Evolutionary conservation across 2,329 filamentous ascomycete species (phyloP), one percentile per base, ranked within the genome.

Genomic region (Clarireedia monteithiana): DNA sequence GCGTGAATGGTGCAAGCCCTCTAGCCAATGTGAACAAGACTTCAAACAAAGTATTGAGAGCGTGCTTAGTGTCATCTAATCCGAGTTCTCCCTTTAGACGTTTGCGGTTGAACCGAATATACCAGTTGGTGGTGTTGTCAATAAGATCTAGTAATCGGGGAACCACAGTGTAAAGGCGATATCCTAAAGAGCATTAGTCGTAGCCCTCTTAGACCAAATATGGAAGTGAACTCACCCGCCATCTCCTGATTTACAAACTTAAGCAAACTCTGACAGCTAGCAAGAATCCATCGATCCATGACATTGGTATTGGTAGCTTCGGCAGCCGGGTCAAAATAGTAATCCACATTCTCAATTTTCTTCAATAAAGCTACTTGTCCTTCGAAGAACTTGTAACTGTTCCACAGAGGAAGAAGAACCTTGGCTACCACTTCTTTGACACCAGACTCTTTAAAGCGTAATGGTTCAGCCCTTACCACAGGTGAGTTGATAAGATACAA

Each of bases 111-210:
- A 96, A 95, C 59, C 91, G 83, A 70, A 96, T 96, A 73, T 96
- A 96, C 91, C 91, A 96, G 73, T 97, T 97, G n/a, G 91, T 96
- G 4, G 89, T 91, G 73, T 95, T 91, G 67, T 96, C 92, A 62
- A 96, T 95, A 66, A 95, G 80, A 57, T 80, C 81, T 17, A 95
- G 79, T 58, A 97, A 75, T 60, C 88, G 81, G 6, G 91, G 91
- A 46, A 96, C 91, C 46, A 97, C 92, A 1, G 91, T 97, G 72
- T 96, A 97, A 38, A 91, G 73, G 42, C 88, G 85, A 69, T 90
- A 90, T 6, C 75, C 85, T 42, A 17, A 34, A 5, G 17, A 38
- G 46, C 7, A 20, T 60, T 48, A 58, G 59, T 53, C 38, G 60
- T 27, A 36, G 40, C 42, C 34, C 26, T 40, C 10, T 5, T 53